Percentiles rank a stretch among this genome's conserved stretches.
Conservation (phyloP, 768 basidiomycete genomes). For the Tricholoma bakamatsutake region DNA sequence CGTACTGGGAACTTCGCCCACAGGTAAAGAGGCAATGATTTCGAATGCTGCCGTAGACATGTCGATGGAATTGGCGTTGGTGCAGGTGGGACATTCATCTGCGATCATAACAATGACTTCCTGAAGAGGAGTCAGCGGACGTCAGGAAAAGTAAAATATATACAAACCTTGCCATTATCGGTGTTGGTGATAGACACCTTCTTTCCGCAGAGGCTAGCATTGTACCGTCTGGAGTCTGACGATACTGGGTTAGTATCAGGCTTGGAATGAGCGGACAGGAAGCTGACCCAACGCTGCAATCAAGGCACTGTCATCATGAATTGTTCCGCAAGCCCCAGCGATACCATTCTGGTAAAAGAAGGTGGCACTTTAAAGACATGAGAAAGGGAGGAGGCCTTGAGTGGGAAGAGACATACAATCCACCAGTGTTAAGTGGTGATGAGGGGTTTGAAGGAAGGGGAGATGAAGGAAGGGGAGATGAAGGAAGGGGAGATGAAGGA, state of each 20-base stretch:
- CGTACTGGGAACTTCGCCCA: slow-evolving; percentile 60
- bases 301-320: slow-evolving; percentile 47
- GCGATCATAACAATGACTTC: slow-evolving; percentile 60
- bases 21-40: no score
- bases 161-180: not conserved
- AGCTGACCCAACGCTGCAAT: slow-evolving; percentile 61
- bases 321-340: slow-evolving; percentile 74
- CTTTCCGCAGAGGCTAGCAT: slow-evolving; percentile 64
- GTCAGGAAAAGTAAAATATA: not conserved
- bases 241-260: not conserved
- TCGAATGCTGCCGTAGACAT: no score
- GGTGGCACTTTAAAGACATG: slow-evolving; percentile 41
- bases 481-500: slow-evolving; percentile 9
- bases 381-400: not conserved
- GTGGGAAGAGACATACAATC: slow-evolving; percentile 33
- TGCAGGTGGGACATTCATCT: slow-evolving; percentile 81
- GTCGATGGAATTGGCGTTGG: slow-evolving; percentile 61
- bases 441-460: slow-evolving; percentile 12
- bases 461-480: slow-evolving; percentile 11
- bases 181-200: slow-evolving; percentile 9
- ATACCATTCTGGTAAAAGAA: slow-evolving; percentile 67
- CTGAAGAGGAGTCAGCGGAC: slow-evolving; percentile 13
- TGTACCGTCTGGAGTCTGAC: slow-evolving; percentile 49
- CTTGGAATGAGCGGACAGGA: not conserved
- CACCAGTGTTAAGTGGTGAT: slow-evolving; percentile 27